Conservation (phyloP, 805 yeast species). For the Groenewaldozyma salmanticensis region DNA sequence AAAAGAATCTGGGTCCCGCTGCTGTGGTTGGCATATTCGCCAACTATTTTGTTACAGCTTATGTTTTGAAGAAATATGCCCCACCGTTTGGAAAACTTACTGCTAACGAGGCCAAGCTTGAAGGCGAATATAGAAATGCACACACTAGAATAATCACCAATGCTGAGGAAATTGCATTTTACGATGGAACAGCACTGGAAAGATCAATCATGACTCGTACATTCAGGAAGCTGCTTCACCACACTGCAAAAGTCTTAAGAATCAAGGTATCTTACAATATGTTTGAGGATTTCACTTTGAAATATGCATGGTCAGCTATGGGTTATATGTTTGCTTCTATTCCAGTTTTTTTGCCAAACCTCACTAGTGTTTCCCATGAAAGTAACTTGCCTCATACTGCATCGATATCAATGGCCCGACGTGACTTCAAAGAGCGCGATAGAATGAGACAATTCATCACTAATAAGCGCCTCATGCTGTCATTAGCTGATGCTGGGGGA, state of each 20-base stretch:
- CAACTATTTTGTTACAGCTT: slow-evolving; percentile 75
- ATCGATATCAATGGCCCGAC: slow-evolving; percentile 11
- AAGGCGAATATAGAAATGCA: slow-evolving; percentile 81
- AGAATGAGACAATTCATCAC: slow-evolving; percentile 82
- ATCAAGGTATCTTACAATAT: slow-evolving; percentile 59
- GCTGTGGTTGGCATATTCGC: slow-evolving; percentile 75
- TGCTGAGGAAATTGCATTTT: slow-evolving; percentile 89
- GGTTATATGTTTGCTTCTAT: slow-evolving; percentile 88
- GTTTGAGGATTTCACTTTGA: slow-evolving; percentile 76
- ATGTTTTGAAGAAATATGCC: slow-evolving; percentile 57
- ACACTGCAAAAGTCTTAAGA: slow-evolving; percentile 44
- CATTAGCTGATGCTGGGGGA: slow-evolving; percentile 91
- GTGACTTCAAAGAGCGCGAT: slow-evolving; percentile 25
- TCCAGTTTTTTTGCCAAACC: slow-evolving; percentile 64
- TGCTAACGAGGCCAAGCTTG: slow-evolving; percentile 63
- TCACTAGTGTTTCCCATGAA: slow-evolving; percentile 20
- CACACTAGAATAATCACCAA: slow-evolving; percentile 79
- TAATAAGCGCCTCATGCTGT: slow-evolving; percentile 81
- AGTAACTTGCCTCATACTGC: slow-evolving; percentile 12
- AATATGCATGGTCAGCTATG: slow-evolving; percentile 90
- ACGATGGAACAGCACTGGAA: slow-evolving; percentile 79
- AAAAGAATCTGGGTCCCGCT: slow-evolving; percentile 79
- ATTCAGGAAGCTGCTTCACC: slow-evolving; percentile 47
- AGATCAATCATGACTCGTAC: slow-evolving; percentile 51
- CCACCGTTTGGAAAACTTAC: slow-evolving; percentile 80